Percentiles rank a stretch among this genome's conserved stretches.
Conservation (phyloP, 768 basidiomycete genomes). For the Amanita phalloides region DNA sequence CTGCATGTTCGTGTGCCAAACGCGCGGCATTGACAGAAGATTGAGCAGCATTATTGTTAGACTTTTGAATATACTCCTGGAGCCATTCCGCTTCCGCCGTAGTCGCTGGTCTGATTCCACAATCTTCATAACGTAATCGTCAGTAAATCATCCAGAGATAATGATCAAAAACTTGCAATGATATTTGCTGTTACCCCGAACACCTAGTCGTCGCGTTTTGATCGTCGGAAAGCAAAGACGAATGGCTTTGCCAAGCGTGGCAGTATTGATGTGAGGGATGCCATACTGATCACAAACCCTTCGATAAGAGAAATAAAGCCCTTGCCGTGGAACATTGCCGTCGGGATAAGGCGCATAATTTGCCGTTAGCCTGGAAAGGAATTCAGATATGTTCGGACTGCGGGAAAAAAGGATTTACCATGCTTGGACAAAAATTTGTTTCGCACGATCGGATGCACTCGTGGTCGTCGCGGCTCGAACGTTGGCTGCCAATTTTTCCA, state of each 20-base stretch:
- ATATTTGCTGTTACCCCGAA: constrained; percentile 93
- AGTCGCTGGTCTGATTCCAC: constrained; percentile 87
- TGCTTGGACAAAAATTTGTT: constrained; percentile 88
- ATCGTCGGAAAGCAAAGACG: constrained; percentile 89
- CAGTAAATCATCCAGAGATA: not conserved
- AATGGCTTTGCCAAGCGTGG: constrained; percentile 91
- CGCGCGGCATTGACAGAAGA: constrained; percentile 67
- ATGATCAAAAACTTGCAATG: constrained; percentile 50
- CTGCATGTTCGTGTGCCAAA: constrained; percentile 59
- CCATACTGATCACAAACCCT: constrained; percentile 88
- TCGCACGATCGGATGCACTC: constrained; percentile 83
- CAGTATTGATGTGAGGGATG: constrained; percentile 91
- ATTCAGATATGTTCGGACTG: constrained; percentile 8
- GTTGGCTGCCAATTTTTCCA: constrained; percentile 81
- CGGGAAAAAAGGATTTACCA: constrained; percentile 42
- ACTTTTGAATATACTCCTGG: constrained; percentile 85
- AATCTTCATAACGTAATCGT: constrained; percentile 46
- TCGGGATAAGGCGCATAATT: constrained; percentile 89
- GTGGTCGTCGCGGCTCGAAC: constrained; percentile 85
- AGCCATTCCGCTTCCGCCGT: constrained; percentile 87
- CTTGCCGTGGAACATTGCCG: constrained; percentile 89
- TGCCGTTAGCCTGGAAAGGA: constrained; percentile 56
- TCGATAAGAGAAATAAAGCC: constrained; percentile 88
- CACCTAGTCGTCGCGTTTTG: constrained; percentile 88
- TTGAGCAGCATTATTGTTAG: constrained; percentile 78